A percentile compares a stretch with the other conserved stretches of the same genome.
phyloP scores from a whole-genome alignment of 2,329 filamentous ascomycete species.

The Talaromyces amestolkiae region DNA sequence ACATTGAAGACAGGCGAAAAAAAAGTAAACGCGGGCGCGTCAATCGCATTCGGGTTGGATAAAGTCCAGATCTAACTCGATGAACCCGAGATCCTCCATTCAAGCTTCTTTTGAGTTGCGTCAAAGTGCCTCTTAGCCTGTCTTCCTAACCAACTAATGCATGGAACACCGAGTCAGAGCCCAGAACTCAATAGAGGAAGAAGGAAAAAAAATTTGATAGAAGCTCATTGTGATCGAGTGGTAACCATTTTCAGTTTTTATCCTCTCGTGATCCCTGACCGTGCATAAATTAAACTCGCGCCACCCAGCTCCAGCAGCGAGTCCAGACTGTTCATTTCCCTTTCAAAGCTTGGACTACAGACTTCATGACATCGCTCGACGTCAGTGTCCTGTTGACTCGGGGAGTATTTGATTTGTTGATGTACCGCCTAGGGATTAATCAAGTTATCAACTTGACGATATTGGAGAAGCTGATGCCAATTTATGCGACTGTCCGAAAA shows the following conservation, averaged over 20 bases:
- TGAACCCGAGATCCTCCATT: background rate
- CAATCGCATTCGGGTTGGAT: background rate
- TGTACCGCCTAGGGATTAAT: background rate
- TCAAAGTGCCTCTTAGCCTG: background rate
- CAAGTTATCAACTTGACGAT: background rate
- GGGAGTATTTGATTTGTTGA: background rate
- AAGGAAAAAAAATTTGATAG: background rate
- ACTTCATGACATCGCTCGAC: background rate
- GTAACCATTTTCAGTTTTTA: background rate
- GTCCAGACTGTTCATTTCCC: background rate
- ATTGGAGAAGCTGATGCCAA: background rate
- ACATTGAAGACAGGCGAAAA: background rate
- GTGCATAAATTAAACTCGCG: slow-evolving; percentile 2
- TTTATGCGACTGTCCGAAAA: background rate
- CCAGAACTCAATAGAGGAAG: background rate
- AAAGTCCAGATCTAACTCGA: background rate
- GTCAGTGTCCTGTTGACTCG: background rate
- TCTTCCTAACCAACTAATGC: background rate
- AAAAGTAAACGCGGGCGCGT: background rate
- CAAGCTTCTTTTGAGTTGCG: slow-evolving; percentile 6
- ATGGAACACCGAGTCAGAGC: background rate
- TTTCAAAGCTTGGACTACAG: background rate
- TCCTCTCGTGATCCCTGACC: background rate
- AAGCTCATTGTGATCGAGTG: background rate
- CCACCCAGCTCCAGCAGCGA: background rate